Percentiles rank a stretch among this genome's conserved stretches.
phyloP scores from a whole-genome alignment of 176 grass and related monocot genomes.

The Alopecurus myosuroides region DNA sequence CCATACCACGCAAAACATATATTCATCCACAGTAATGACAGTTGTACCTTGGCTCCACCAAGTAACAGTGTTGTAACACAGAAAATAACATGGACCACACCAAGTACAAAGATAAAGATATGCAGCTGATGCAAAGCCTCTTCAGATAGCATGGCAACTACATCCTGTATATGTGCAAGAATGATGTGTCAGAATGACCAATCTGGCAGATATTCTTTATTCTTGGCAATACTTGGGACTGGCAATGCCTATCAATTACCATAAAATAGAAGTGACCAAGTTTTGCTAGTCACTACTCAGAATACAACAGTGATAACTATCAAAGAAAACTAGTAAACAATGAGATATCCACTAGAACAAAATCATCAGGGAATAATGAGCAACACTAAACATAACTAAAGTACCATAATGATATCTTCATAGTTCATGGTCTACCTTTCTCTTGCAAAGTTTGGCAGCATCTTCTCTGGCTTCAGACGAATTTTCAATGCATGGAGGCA shows the following conservation, averaged over 20 bases:
- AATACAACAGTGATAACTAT: background rate
- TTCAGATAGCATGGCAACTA: slow-evolving; percentile 54
- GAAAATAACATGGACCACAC: slow-evolving; percentile 57
- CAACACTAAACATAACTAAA: background rate
- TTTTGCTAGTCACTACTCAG: background rate
- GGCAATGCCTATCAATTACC: background rate
- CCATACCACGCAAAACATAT: background rate
- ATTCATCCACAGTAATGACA: background rate
- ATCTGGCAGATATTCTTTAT: background rate
- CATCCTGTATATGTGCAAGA: slow-evolving; percentile 34
- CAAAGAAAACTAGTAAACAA: background rate
- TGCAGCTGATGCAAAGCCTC: slow-evolving; percentile 68
- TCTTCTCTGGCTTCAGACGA: slow-evolving; percentile 17
- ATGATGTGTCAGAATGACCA: background rate
- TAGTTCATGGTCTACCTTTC: slow-evolving; percentile 22
- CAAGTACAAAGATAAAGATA: slow-evolving; percentile 77
- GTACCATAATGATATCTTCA: background rate
- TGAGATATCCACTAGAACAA: background rate
- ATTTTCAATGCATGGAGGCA: slow-evolving; percentile 54
- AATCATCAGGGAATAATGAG: background rate
- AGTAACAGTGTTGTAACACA: slow-evolving; percentile 69
- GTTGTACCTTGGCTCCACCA: slow-evolving; percentile 61
- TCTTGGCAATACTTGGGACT: background rate
- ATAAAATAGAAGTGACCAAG: background rate
- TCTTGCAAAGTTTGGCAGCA: slow-evolving; percentile 23